Percentiles rank a stretch among this genome's conserved stretches.
phyloP scores from a whole-genome alignment of 495 filamentous ascomycete genomes.

The Evernia prunastri region DNA sequence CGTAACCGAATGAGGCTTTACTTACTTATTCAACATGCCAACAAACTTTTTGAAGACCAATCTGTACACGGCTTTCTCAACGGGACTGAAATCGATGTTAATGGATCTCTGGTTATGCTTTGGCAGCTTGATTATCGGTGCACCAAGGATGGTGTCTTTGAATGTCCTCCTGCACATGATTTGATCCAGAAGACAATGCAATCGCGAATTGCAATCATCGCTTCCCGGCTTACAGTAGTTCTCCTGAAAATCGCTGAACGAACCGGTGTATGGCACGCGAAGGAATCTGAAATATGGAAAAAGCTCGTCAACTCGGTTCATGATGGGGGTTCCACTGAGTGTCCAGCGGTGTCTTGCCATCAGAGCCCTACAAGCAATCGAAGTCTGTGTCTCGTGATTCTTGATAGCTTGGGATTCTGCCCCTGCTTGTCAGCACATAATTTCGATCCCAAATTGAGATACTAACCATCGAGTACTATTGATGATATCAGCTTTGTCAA shows the following conservation, averaged over 20 bases:
- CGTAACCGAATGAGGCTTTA: conserved; percentile 21
- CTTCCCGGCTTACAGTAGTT: conserved; percentile 41
- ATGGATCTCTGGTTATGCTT: conserved; percentile 32
- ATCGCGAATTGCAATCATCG: conserved; percentile 32
- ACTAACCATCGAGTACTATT: conserved; percentile 12
- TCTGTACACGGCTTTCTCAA: conserved; percentile 47
- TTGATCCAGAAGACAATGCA: conserved; percentile 36
- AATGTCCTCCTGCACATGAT: conserved; percentile 52
- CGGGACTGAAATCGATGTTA: conserved; percentile 37
- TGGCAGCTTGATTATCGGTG: conserved; percentile 52
- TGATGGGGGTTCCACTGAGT: conserved; percentile 56
- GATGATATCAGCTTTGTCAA: background rate
- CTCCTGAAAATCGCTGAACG: conserved; percentile 39
- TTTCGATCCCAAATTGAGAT: background rate
- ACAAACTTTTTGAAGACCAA: conserved; percentile 36
- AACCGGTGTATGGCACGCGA: conserved; percentile 38
- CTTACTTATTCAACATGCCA: conserved; percentile 34
- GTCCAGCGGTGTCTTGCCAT: conserved; percentile 52
- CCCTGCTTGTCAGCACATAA: no score
- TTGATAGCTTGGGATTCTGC: conserved; percentile 62
- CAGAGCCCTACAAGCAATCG: conserved; percentile 48
- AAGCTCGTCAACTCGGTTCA: conserved; percentile 46
- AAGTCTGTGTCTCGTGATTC: conserved; percentile 44
- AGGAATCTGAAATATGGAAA: conserved; percentile 59
- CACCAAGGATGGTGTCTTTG: conserved; percentile 44